Evolutionary conservation across 371 early-diverging fungal genomes (phyloP).

Genomic region (Dinochytrium kinnereticum): DNA sequence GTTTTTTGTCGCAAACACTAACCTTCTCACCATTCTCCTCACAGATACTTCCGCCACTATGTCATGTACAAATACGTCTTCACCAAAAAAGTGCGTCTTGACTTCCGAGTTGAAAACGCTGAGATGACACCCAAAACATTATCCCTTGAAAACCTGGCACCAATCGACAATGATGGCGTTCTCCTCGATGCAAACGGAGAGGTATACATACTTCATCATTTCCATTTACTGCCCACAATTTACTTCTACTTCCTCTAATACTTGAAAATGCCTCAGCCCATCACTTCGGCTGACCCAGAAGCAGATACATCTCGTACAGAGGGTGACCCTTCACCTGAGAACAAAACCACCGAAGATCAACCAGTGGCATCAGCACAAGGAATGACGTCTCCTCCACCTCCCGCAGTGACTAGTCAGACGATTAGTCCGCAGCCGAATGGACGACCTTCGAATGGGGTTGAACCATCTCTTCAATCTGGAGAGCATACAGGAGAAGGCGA

Average conservation of each 20-base stretch:
- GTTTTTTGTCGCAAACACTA: background rate
- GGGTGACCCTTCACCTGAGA: too few species aligned
- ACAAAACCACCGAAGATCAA: too few species aligned
- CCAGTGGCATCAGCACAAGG: too few species aligned
- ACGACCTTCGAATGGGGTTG: too few species aligned
- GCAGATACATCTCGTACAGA: too few species aligned
- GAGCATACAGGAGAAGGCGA: background rate
- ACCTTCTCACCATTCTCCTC: background rate
- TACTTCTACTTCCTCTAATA: too few species aligned
- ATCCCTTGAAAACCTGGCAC: conserved; percentile 21
- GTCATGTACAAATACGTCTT: conserved; percentile 62
- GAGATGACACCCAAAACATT: conserved; percentile 23
- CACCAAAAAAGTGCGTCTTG: conserved; percentile 56
- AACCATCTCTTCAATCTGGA: background rate
- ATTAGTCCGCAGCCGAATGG: too few species aligned
- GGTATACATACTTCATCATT: background rate
- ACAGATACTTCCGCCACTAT: conserved; percentile 62
- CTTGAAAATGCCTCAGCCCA: too few species aligned
- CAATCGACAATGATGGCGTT: background rate
- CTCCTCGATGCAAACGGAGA: background rate
- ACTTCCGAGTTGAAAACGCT: conserved; percentile 50
- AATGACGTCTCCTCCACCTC: too few species aligned
- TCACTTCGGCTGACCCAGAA: too few species aligned
- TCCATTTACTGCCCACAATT: too few species aligned
- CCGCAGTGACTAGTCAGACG: too few species aligned